Evolutionary conservation across 225 moss, liverwort and hornwort genomes (phyloP), one percentile per base, ranked within the genome.

Genomic region (Polytrichum commune): DNA sequence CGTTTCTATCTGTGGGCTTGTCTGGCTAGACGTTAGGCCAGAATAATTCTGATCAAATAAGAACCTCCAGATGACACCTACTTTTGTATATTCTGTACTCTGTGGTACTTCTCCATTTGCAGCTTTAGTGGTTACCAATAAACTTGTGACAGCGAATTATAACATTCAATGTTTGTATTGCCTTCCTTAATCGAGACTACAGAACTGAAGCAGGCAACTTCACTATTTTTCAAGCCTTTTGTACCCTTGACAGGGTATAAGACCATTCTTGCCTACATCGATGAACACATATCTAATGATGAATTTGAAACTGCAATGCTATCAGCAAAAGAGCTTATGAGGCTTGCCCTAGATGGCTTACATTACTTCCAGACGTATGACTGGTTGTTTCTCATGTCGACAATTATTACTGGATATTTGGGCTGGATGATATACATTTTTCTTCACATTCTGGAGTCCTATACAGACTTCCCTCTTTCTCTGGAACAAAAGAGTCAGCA

Each of bases 361-460:
- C 92, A 98, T 76, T 98, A 98, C 79, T 98, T 98, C 75, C 97
- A 98, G 76, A 98, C 95, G 0, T 98, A 98, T 71, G 97, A 98
- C 79, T 98, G 95, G 95, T 78, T 88, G 5, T 95, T 94, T 80
- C 87, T 98, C 69, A 95, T 93, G 95, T 82, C 97, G 55, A 87
- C 91, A 29, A 85, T 98, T 61, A 86, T 84, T 53, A 72, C 85
- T 62, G 97, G 97, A 8, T 97, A 94, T 82, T 22, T 90, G 72
- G 97, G 97, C 66, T 98, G 97, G 97, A 98, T 98, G 74, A 75
- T 98, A 32, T 93, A 93, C 69, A 82, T 98, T 68, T 81, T 91
- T 18, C 81, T 98, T 58, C 91, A 95, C 82, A 82, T 98, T 55
- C 70, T 98, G 81, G 86, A 92, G 80, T 84, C 88, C 9, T 98